A percentile compares a stretch with the other conserved stretches of the same genome.
Conservation (phyloP, 345 rosid species). For the Bruguiera parviflora region DNA sequence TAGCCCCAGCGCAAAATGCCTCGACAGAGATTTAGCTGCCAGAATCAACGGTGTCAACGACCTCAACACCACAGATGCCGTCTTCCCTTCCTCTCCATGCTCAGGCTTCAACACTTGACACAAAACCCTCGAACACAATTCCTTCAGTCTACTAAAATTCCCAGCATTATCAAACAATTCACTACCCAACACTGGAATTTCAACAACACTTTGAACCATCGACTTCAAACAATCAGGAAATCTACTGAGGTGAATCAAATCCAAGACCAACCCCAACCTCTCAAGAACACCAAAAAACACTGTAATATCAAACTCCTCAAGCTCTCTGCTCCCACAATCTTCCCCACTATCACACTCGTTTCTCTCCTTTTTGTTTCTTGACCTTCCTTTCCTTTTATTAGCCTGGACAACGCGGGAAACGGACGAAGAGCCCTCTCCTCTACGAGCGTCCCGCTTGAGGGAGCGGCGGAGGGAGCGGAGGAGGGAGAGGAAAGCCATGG, state of each 20-base stretch:
- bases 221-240: conserved; percentile 80
- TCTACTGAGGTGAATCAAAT: conserved; percentile 67
- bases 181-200: conserved; percentile 48
- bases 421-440: conserved; percentile 1
- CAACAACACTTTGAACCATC: conserved; percentile 60
- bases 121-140: conserved; percentile 53
- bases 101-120: conserved; percentile 49
- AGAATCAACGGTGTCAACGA: conserved; percentile 58
- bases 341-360: conserved; percentile 21
- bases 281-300: conserved; percentile 44
- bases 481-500: conserved; percentile 62
- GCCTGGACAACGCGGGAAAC: conserved; percentile 18
- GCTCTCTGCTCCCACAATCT: conserved; percentile 21
- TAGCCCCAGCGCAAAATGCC: conserved; percentile 65
- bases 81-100: conserved; percentile 59
- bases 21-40: conserved; percentile 54
- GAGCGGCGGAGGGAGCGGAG: conserved; percentile 69
- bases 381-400: conserved; percentile 11
- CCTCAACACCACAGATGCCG: conserved; percentile 68
- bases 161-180: conserved; percentile 33
- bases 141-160: conserved; percentile 37
- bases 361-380: conserved; percentile 11
- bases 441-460: conserved; percentile 37
- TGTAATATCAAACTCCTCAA: conserved; percentile 35
- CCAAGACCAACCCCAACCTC: conserved; percentile 46